phyloP scores from a whole-genome alignment of 495 filamentous ascomycete genomes.

The Aspergillus nanangensis region DNA sequence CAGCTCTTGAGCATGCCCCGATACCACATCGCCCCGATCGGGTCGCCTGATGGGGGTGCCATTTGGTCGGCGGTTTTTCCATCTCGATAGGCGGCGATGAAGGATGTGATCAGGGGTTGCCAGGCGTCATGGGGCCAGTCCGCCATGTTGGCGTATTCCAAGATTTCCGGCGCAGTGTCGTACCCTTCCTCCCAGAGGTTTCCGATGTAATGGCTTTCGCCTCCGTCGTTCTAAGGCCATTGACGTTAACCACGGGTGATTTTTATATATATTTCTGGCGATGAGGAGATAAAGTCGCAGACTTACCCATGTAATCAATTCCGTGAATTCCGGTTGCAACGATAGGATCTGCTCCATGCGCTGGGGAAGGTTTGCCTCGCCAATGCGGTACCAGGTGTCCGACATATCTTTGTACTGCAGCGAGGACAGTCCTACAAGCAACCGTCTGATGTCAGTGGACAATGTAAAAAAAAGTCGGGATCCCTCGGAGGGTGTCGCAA shows the following conservation, averaged over 20 bases:
- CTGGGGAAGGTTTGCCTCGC: conserved; percentile 31
- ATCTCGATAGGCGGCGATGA: conserved; percentile 31
- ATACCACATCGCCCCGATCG: conserved; percentile 19
- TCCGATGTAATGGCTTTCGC: conserved; percentile 45
- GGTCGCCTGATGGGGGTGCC: neutral
- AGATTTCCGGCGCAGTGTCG: neutral
- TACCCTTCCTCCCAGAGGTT: conserved; percentile 23
- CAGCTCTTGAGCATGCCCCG: neutral
- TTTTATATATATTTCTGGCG: neutral
- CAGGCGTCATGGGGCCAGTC: conserved; percentile 24
- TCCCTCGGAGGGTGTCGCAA: neutral
- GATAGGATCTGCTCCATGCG: conserved; percentile 23
- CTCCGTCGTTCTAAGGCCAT: conserved; percentile 32
- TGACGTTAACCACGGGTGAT: neutral
- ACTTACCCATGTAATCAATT: conserved; percentile 25
- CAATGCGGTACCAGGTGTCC: conserved; percentile 37
- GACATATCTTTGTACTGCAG: conserved; percentile 40
- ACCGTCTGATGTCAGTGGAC: too few relatives aligned
- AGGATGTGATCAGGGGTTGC: conserved; percentile 25
- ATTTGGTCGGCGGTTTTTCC: conserved; percentile 12
- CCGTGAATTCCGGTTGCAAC: conserved; percentile 20
- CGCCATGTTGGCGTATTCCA: conserved; percentile 19
- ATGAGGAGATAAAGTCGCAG: neutral
- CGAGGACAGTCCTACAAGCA: conserved; percentile 19
- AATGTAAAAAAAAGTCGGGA: too few relatives aligned